A percentile compares a stretch with the other conserved stretches of the same genome.
phyloP scores from a whole-genome alignment of 768 basidiomycete species.

The Auriscalpium orientale region DNA sequence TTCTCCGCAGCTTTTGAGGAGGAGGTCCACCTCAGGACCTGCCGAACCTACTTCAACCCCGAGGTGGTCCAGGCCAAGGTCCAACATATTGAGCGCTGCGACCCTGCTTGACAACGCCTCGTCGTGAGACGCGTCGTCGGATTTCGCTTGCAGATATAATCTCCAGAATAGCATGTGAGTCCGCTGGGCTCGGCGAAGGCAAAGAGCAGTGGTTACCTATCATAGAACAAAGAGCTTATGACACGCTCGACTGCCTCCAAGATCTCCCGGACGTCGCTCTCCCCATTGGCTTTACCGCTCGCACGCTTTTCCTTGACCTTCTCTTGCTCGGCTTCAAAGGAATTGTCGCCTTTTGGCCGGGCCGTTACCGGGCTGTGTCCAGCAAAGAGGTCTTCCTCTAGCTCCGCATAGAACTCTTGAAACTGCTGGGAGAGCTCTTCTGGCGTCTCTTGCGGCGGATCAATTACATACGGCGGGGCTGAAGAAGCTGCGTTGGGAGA shows the following conservation, averaged over 20 bases:
- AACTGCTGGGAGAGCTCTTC: constrained; percentile 48
- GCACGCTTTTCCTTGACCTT: constrained; percentile 7
- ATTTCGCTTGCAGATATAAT: constrained; percentile 66
- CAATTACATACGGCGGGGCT: constrained; percentile 29
- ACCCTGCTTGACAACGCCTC: constrained; percentile 84
- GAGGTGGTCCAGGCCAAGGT: constrained; percentile 81
- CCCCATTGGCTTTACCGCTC: constrained; percentile 23
- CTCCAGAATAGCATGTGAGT: constrained; percentile 29
- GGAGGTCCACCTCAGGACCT: constrained; percentile 44
- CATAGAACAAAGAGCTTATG: constrained; percentile 73
- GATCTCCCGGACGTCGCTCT: constrained; percentile 38
- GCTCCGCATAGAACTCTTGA: constrained; percentile 61
- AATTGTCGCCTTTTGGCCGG: constrained; percentile 15
- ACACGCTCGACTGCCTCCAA: constrained; percentile 70
- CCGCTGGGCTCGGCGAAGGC: not conserved
- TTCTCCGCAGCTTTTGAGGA: constrained; percentile 70
- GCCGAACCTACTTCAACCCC: constrained; percentile 67
- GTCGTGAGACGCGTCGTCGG: constrained; percentile 82
- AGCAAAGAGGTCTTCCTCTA: constrained; percentile 58
- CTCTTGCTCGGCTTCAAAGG: constrained; percentile 15
- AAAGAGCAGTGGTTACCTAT: constrained; percentile 40
- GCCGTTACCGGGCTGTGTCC: constrained; percentile 28
- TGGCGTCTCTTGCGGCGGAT: constrained; percentile 36
- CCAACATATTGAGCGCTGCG: constrained; percentile 86
- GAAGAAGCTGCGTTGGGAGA: constrained; percentile 4